Conservation (phyloP, 331 rosid species). For the Rosa hybrid region DNA sequence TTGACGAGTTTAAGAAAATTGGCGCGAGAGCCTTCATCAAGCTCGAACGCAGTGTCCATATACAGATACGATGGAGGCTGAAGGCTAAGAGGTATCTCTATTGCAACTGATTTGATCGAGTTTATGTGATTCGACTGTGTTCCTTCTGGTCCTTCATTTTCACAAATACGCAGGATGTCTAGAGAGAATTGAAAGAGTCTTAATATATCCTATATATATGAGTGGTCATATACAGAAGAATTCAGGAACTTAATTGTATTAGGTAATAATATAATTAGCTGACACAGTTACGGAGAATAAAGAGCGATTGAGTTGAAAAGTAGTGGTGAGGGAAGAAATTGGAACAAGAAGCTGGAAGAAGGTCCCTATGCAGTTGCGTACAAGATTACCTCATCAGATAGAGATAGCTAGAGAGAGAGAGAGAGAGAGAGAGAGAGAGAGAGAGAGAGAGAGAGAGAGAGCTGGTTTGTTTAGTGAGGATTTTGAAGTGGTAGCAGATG, state of each 20-base stretch:
- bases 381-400: neutral
- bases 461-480: slow-evolving; percentile 6
- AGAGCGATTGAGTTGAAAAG: slow-evolving; percentile 36
- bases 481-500: neutral
- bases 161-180: slow-evolving; percentile 5
- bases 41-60: slow-evolving; percentile 61
- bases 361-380: neutral
- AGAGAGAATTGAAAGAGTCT: slow-evolving; percentile 8
- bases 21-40: slow-evolving; percentile 44
- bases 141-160: slow-evolving; percentile 13
- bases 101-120: neutral
- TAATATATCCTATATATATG: neutral
- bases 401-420: neutral
- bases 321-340: slow-evolving; percentile 9
- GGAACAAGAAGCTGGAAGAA: neutral
- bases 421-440: neutral
- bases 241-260: neutral
- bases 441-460: slow-evolving; percentile 14
- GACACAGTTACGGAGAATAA: neutral
- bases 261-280: neutral
- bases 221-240: neutral
- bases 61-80: neutral
- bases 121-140: neutral
- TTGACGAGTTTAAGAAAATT: slow-evolving; percentile 39
- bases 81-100: neutral